phyloP scores from a whole-genome alignment of 805 yeast species.

The Scheffersomyces stipitis region DNA sequence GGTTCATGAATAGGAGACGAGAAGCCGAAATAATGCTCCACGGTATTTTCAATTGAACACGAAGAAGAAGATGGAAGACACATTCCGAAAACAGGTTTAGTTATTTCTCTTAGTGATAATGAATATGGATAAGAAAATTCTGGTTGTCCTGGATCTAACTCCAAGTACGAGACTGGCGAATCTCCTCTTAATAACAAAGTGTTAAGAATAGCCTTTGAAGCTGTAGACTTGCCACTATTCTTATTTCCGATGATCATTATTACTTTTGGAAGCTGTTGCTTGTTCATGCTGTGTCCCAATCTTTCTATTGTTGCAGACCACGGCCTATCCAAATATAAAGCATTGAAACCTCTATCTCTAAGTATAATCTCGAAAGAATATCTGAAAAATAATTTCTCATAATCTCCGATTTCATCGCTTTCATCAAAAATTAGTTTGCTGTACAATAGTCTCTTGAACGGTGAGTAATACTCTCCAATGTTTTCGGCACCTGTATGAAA shows the following conservation, averaged over 20 bases:
- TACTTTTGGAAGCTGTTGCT: slow-evolving; percentile 14
- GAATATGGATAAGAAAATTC: slow-evolving; percentile 74
- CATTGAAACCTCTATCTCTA: slow-evolving; percentile 23
- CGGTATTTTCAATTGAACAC: slow-evolving; percentile 8
- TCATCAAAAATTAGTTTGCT: slow-evolving; percentile 3
- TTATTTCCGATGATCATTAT: slow-evolving; percentile 61
- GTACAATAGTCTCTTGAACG: slow-evolving; percentile 44
- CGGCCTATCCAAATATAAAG: slow-evolving; percentile 13
- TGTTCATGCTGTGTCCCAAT: not conserved
- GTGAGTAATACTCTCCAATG: slow-evolving; percentile 43
- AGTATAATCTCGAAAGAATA: slow-evolving; percentile 41
- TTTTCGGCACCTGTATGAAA: slow-evolving; percentile 44
- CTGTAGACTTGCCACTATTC: slow-evolving; percentile 81
- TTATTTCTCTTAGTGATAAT: slow-evolving; percentile 49
- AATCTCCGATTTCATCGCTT: slow-evolving; percentile 2
- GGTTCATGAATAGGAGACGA: slow-evolving; percentile 71
- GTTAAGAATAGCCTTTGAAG: slow-evolving; percentile 56
- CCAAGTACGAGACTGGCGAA: slow-evolving; percentile 52
- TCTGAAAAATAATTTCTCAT: slow-evolving; percentile 19
- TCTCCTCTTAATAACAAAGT: slow-evolving; percentile 31
- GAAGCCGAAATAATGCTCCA: slow-evolving; percentile 56
- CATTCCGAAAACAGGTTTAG: slow-evolving; percentile 27
- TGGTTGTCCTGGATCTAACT: slow-evolving; percentile 89
- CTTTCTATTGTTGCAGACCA: slow-evolving; percentile 10
- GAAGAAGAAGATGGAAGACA: slow-evolving; percentile 20